These are phyloP conservation scores for Beta vulgaris DNA, from an alignment of 148 eudicot species.

Conservation along the genomic window DNA sequence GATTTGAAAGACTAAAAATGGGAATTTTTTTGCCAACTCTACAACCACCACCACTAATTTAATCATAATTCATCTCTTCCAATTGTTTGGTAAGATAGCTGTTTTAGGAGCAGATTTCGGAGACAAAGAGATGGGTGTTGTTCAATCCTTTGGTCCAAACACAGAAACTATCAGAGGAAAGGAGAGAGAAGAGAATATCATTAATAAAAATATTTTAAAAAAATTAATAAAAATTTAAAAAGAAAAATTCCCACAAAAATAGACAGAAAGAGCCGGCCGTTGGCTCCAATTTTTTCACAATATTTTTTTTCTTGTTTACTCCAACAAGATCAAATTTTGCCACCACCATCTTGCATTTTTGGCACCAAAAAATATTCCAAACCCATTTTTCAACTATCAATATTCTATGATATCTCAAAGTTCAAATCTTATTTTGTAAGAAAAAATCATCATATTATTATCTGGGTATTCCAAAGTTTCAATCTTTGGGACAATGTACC, in stretches of 20 bases:
- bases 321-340: slow-evolving; percentile 26
- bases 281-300: slow-evolving; percentile 17
- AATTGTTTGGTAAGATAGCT: slow-evolving; percentile 49
- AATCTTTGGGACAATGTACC: slow-evolving; percentile 6
- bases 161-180: slow-evolving; percentile 29
- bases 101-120: slow-evolving; percentile 57
- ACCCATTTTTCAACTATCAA: slow-evolving; percentile 31
- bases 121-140: slow-evolving; percentile 30
- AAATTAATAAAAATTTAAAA: neutral
- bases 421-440: slow-evolving; percentile 8
- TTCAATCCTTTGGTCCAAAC: slow-evolving; percentile 35
- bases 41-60: slow-evolving; percentile 30
- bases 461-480: too few species aligned
- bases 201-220: neutral
- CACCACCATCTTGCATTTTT: slow-evolving; percentile 21
- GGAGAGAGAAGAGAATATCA: slow-evolving; percentile 20
- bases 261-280: slow-evolving; percentile 24
- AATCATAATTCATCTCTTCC: slow-evolving; percentile 31
- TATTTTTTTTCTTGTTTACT: neutral
- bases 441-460: too few species aligned
- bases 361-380: slow-evolving; percentile 6
- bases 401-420: slow-evolving; percentile 29
- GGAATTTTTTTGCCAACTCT: slow-evolving; percentile 15
- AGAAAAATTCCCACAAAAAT: slow-evolving; percentile 8
- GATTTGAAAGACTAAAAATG: slow-evolving; percentile 32